These are phyloP conservation scores for Kazachstania sp. DNA, from an alignment of 1,139 yeast species.

Conservation along the genomic window DNA sequence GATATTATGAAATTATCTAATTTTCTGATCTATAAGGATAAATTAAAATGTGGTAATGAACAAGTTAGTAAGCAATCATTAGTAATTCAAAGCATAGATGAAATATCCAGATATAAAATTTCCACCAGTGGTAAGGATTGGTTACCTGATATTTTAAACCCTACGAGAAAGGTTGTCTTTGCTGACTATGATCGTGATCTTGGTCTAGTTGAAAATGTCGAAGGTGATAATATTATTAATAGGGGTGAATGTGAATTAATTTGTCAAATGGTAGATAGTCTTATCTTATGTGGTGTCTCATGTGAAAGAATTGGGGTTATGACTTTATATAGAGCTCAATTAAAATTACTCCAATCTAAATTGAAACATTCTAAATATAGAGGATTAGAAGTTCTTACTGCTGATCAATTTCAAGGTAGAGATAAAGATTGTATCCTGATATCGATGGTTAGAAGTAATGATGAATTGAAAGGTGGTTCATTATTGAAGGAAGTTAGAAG, in stretches of 20 bases:
- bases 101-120: constrained; percentile 11
- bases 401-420: constrained; percentile 93
- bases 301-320: constrained; percentile 65
- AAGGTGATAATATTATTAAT: constrained; percentile 66
- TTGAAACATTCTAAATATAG: constrained; percentile 33
- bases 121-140: constrained; percentile 29
- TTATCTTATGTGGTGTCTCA: constrained; percentile 52
- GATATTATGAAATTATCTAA: constrained; percentile 84
- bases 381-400: constrained; percentile 73
- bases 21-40: constrained; percentile 63
- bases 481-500: constrained; percentile 83
- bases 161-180: constrained; percentile 55
- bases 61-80: constrained; percentile 53
- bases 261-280: constrained; percentile 51
- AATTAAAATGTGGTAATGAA: constrained; percentile 65
- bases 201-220: constrained; percentile 47
- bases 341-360: constrained; percentile 44
- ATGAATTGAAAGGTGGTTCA: constrained; percentile 61
- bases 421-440: constrained; percentile 87
- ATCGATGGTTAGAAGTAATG: constrained; percentile 78
- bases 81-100: constrained; percentile 35
- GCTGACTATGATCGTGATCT: constrained; percentile 56
- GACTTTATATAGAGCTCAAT: constrained; percentile 81
- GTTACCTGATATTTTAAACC: constrained; percentile 40
- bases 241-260: constrained; percentile 61